Evolutionary conservation across 140 eudicot species (phyloP).

Genomic region (Stevia rebaudiana): DNA sequence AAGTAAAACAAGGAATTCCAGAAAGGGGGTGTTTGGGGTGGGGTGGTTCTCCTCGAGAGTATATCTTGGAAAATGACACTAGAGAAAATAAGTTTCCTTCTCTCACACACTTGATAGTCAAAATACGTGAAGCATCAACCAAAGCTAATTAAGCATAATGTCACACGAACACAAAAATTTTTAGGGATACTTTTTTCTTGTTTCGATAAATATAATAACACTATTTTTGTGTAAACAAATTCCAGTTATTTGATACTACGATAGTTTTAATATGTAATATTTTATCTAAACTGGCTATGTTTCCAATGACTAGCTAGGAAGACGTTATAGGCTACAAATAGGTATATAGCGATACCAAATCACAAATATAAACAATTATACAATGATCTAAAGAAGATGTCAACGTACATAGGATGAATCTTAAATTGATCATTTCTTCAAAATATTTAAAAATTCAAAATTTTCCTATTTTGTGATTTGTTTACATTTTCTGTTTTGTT

Average conservation of each 20-base stretch:
- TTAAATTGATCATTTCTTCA: too few relatives aligned
- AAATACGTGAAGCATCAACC: neutral
- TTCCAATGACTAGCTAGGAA: too few relatives aligned
- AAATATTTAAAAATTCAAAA: too few relatives aligned
- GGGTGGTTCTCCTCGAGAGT: conserved; percentile 53
- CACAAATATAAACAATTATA: too few relatives aligned
- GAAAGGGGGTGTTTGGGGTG: conserved; percentile 30
- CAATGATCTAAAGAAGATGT: too few relatives aligned
- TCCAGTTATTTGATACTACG: neutral
- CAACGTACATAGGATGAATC: too few relatives aligned
- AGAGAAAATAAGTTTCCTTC: conserved; percentile 36
- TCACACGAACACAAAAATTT: neutral
- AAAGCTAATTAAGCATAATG: conserved; percentile 1
- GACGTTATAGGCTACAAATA: neutral
- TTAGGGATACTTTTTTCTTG: neutral
- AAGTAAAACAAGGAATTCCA: conserved; percentile 39
- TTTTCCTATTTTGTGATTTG: too few relatives aligned
- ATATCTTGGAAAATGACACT: conserved; percentile 79
- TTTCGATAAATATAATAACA: neutral
- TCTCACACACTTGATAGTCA: conserved; percentile 10
- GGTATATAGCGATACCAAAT: neutral
- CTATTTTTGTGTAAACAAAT: neutral
- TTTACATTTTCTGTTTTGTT: too few relatives aligned
- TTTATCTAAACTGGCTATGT: neutral
- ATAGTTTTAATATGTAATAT: neutral